phyloP scores from a whole-genome alignment of 495 filamentous ascomycete species.

The Chaetomium cochliodes region DNA sequence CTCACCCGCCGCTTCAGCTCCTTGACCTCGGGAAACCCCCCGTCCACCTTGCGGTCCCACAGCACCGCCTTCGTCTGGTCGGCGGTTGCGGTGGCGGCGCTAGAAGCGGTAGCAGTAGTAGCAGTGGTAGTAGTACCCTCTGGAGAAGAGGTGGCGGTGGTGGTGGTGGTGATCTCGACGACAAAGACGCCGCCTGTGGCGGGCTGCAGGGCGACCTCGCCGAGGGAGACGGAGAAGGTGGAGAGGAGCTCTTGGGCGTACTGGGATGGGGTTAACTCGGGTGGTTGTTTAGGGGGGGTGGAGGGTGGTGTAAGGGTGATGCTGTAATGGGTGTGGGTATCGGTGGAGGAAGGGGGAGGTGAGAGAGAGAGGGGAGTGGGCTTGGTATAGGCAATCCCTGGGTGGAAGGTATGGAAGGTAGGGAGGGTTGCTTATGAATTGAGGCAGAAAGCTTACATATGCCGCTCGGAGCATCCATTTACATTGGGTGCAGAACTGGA shows the following conservation, averaged over 20 bases:
- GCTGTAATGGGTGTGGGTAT: too few relatives aligned
- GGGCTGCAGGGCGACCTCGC: conserved; percentile 88
- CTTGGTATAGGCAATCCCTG: not conserved
- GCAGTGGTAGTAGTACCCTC: not conserved
- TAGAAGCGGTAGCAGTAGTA: not conserved
- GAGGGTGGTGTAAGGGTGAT: too few relatives aligned
- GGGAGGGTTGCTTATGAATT: too few relatives aligned
- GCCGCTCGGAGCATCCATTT: conserved; percentile 90
- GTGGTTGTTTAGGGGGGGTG: not conserved
- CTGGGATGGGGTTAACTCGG: conserved; percentile 42
- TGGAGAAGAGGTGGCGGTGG: not conserved
- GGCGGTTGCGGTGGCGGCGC: not conserved
- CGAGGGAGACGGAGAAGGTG: conserved; percentile 83
- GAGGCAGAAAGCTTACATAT: conserved; percentile 55
- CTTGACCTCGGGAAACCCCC: conserved; percentile 91
- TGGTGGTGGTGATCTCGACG: conserved; percentile 55
- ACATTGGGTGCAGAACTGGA: conserved; percentile 80
- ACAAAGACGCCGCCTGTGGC: conserved; percentile 80
- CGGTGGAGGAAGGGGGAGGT: not conserved
- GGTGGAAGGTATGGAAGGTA: not conserved
- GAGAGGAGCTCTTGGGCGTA: conserved; percentile 96
- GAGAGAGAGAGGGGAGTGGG: not conserved
- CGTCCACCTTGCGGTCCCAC: conserved; percentile 87
- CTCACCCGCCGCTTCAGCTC: conserved; percentile 85
- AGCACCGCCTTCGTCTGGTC: conserved; percentile 42